These are phyloP conservation scores for Myxozyma nipponensis DNA, from an alignment of 805 yeast species.

Conservation along the genomic window DNA sequence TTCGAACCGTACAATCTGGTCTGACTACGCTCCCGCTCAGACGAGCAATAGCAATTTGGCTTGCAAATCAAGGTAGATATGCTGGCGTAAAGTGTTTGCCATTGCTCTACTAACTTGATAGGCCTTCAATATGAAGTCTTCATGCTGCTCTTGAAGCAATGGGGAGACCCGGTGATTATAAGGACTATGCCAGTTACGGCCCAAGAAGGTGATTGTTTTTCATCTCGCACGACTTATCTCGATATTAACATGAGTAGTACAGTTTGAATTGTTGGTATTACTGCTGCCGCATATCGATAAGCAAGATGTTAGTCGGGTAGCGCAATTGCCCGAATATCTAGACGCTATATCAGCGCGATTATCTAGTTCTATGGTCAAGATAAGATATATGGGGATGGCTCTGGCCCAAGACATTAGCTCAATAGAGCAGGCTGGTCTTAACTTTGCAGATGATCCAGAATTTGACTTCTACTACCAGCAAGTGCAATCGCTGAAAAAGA, in stretches of 20 bases:
- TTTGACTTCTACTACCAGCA: conserved; percentile 1
- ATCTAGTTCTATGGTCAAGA: conserved; percentile 45
- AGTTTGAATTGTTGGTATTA: conserved; percentile 11
- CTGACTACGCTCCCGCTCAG: not conserved
- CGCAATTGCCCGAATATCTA: conserved; percentile 44
- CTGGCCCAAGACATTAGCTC: conserved; percentile 47
- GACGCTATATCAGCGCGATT: conserved; percentile 52
- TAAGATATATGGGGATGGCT: conserved; percentile 53
- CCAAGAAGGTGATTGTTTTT: conserved; percentile 11
- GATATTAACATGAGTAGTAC: not conserved
- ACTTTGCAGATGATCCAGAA: conserved; percentile 31
- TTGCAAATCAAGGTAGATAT: conserved; percentile 11
- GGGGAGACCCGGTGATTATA: conserved; percentile 18
- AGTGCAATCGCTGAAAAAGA: not conserved
- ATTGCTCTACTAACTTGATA: not conserved
- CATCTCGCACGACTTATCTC: not conserved
- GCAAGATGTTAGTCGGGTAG: not conserved
- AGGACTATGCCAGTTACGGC: conserved; percentile 10
- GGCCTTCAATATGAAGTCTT: conserved; percentile 16
- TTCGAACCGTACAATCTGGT: conserved; percentile 4
- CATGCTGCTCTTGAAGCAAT: conserved; percentile 6
- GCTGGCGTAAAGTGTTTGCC: not conserved
- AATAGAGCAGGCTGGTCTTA: conserved; percentile 29
- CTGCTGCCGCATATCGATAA: conserved; percentile 11
- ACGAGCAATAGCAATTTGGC: conserved; percentile 14